phyloP scores from a whole-genome alignment of 257 asterid genomes.

The Salvia miltiorrhiza region DNA sequence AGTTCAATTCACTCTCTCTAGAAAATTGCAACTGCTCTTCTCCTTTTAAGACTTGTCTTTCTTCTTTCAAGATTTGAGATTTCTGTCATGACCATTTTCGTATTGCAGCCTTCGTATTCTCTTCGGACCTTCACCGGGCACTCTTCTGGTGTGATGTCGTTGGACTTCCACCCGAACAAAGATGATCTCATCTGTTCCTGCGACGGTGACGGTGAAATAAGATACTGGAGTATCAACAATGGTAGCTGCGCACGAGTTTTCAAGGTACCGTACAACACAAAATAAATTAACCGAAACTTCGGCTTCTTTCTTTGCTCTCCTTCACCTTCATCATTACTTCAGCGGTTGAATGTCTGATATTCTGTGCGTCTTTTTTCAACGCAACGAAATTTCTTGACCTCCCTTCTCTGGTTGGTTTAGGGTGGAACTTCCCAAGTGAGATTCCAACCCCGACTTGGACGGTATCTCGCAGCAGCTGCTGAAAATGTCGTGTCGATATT shows the following conservation, averaged over 20 bases:
- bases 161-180: slow-evolving; percentile 94
- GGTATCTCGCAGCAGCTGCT: slow-evolving; percentile 93
- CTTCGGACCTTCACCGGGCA: slow-evolving; percentile 89
- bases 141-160: slow-evolving; percentile 79
- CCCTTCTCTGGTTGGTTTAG: slow-evolving; percentile 36
- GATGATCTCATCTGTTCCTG: slow-evolving; percentile 94
- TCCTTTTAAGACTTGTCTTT: neutral
- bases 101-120: slow-evolving; percentile 71
- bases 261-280: slow-evolving; percentile 54
- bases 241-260: slow-evolving; percentile 72
- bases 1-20: slow-evolving; percentile 23
- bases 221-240: slow-evolving; percentile 82
- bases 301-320: neutral
- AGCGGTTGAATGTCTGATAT: neutral
- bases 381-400: slow-evolving; percentile 4
- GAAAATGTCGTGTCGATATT: slow-evolving; percentile 83
- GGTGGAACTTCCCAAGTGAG: slow-evolving; percentile 91
- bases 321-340: neutral
- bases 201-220: slow-evolving; percentile 89
- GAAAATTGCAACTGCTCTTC: neutral
- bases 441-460: slow-evolving; percentile 90
- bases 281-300: too few relatives aligned
- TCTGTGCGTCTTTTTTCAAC: neutral
- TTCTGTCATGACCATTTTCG: too few relatives aligned
- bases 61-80: neutral